Base-by-base conservation (phyloP, 116 monocot genomes). In the Cymodocea nodosa region DNA sequence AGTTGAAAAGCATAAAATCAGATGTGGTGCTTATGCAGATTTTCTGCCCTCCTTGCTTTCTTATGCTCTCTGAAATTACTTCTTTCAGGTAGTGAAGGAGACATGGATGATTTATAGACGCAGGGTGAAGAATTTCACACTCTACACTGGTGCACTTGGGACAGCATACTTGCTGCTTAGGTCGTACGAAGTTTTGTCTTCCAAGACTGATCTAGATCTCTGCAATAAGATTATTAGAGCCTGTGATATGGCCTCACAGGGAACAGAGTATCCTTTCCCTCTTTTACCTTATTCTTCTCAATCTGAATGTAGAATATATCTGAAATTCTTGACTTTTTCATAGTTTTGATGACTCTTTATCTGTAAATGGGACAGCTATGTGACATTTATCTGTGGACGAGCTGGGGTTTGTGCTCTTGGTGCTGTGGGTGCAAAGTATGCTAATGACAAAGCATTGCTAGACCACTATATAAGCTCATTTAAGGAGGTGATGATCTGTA, bases 331-430 rank as follows among this genome's bases (percentile, higher is more conserved):
- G 30, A 10, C 19, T 17, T 23, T 1, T 64, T 49, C n/a, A 18
- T 4, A 23, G 49, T 40, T 49, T 40, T 15, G 23, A 56, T 56
- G 56, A 20, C 12, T 56, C 56, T 60, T 60, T 34, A 11, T 10
- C 14, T 64, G 20, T 64, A n/a, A 34, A 64, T 74, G 64, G 63
- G 54, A 56, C 67, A 94, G 89, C 70, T 64, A 75, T 70, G 82
- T 82, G 62, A 89, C 89, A 30, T 94, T 94, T 64, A 82, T 89
- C 25, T 84, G 84, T 60, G 89, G 89, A 35, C 53, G 86, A 34
- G 89, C 89, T 13, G 94, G 94, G 16, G 82, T 87, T 24, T 84
- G 86, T 16, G 94, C 94, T 66, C 66, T 94, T 24, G 94, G 94
- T 11, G 89, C 94, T 15, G 84, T 77, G 6, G 80, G 77, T 15